phyloP scores from a whole-genome alignment of 2,329 filamentous ascomycete genomes.

The Cordyceps farinosa region DNA sequence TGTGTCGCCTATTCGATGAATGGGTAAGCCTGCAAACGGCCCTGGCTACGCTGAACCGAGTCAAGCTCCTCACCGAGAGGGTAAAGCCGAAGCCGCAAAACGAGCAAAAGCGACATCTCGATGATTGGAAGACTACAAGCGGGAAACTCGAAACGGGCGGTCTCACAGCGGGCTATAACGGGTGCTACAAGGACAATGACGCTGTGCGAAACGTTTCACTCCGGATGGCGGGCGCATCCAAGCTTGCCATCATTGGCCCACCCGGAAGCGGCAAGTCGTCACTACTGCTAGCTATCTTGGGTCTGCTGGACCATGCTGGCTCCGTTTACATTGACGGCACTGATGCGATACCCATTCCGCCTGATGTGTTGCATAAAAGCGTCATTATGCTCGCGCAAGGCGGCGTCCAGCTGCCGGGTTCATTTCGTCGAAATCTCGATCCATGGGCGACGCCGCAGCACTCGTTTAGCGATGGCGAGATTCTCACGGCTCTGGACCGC shows the following conservation, averaged over 20 bases:
- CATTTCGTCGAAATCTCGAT: slow-evolving; percentile 21
- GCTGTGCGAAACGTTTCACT: slow-evolving; percentile 27
- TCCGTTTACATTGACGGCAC: slow-evolving; percentile 20
- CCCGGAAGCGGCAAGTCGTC: slow-evolving; percentile 30
- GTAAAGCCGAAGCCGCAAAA: background rate
- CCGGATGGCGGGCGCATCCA: slow-evolving; percentile 25
- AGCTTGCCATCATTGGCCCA: slow-evolving; percentile 35
- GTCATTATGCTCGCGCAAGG: slow-evolving; percentile 24
- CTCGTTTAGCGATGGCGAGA: background rate
- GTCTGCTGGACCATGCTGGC: slow-evolving; percentile 19
- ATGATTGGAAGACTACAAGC: background rate
- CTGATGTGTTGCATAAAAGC: slow-evolving; percentile 20
- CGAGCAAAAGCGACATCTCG: background rate
- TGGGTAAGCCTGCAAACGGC: slow-evolving; percentile 19
- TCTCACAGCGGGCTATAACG: background rate
- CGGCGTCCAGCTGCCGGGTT: slow-evolving; percentile 20
- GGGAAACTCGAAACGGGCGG: background rate
- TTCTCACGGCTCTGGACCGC: slow-evolving; percentile 6
- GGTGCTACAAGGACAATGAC: background rate
- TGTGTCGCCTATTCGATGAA: slow-evolving; percentile 27
- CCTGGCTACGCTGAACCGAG: background rate
- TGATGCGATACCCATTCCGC: slow-evolving; percentile 19
- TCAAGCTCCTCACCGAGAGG: background rate
- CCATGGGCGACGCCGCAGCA: slow-evolving; percentile 5
- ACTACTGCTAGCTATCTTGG: slow-evolving; percentile 21